Percentiles rank a stretch among this genome's conserved stretches.
Evolutionary conservation across 2,329 filamentous ascomycete species (phyloP).

Genomic region (Biscogniauxia sp.): DNA sequence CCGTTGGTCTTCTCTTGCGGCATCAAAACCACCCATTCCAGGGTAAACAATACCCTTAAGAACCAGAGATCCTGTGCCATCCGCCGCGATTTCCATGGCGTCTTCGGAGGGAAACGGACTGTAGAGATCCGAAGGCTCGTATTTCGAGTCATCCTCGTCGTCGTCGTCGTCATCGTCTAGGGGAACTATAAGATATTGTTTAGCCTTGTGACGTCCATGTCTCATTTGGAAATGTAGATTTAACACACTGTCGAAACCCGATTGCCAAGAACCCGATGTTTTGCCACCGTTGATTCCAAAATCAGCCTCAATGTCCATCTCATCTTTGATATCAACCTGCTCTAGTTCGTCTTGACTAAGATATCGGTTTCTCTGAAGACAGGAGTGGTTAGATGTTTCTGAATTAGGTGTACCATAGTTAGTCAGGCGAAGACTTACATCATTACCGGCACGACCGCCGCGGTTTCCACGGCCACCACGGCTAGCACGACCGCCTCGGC

Average conservation of each 20-base stretch:
- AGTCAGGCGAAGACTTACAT: conserved; percentile 15
- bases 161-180: conserved; percentile 13
- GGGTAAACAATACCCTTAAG: conserved; percentile 74
- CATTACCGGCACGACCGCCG: conserved; percentile 15
- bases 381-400: background rate
- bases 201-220: conserved; percentile 1
- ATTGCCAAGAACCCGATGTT: conserved; percentile 2
- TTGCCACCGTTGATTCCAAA: conserved; percentile 2
- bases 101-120: conserved; percentile 28
- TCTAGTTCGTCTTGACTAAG: conserved; percentile 5
- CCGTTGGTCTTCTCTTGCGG: conserved; percentile 70
- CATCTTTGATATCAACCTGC: conserved; percentile 17
- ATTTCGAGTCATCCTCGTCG: conserved; percentile 23
- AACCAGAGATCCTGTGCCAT: conserved; percentile 18
- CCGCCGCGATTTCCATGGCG: conserved; percentile 28
- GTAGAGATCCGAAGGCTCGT: conserved; percentile 30
- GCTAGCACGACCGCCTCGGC: conserved; percentile 12
- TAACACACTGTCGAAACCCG: conserved; percentile 2
- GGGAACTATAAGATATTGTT: background rate
- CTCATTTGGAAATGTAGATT: background rate
- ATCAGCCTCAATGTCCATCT: conserved; percentile 12
- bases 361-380: background rate
- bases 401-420: background rate
- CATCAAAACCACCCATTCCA: conserved; percentile 80
- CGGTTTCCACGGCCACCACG: conserved; percentile 15